Conservation (phyloP, 306 rosid species). For the Herpetospermum pedunculosum region DNA sequence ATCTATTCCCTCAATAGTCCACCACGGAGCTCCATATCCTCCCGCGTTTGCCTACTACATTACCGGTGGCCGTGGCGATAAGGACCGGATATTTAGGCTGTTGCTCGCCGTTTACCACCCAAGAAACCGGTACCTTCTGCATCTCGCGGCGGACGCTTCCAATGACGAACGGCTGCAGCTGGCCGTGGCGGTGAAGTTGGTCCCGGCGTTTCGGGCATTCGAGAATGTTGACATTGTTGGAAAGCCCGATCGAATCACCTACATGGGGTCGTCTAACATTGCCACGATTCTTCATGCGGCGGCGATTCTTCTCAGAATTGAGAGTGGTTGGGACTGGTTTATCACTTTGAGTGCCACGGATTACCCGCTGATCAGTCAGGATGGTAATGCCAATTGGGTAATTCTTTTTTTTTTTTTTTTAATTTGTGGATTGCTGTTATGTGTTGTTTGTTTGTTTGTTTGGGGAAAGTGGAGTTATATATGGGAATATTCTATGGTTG, state of each 20-base stretch:
- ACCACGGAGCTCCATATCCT: slow-evolving; percentile 61
- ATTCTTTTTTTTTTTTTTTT: background rate
- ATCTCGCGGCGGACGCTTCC: slow-evolving; percentile 57
- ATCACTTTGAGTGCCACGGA: slow-evolving; percentile 70
- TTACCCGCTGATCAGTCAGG: slow-evolving; percentile 88
- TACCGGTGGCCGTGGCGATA: slow-evolving; percentile 53
- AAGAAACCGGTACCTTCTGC: slow-evolving; percentile 65
- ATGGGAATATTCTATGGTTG: background rate
- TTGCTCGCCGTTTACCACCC: slow-evolving; percentile 89
- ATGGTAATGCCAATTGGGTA: slow-evolving; percentile 62
- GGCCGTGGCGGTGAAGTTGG: slow-evolving; percentile 27
- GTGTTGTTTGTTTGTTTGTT: background rate
- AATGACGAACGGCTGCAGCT: slow-evolving; percentile 51
- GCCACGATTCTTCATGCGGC: slow-evolving; percentile 74
- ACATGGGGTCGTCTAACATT: slow-evolving; percentile 70
- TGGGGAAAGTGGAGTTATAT: background rate
- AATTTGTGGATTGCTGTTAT: background rate
- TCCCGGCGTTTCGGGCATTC: slow-evolving; percentile 65
- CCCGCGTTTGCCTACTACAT: slow-evolving; percentile 83
- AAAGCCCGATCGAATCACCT: slow-evolving; percentile 59
- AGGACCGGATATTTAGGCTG: slow-evolving; percentile 67
- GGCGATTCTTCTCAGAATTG: slow-evolving; percentile 61
- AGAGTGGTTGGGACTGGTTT: slow-evolving; percentile 87
- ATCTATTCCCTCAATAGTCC: slow-evolving; percentile 51
- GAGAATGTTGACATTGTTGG: slow-evolving; percentile 86